These are phyloP conservation scores for Heimioporus sp. DNA, from an alignment of 768 basidiomycete species.

Conservation along the genomic window DNA sequence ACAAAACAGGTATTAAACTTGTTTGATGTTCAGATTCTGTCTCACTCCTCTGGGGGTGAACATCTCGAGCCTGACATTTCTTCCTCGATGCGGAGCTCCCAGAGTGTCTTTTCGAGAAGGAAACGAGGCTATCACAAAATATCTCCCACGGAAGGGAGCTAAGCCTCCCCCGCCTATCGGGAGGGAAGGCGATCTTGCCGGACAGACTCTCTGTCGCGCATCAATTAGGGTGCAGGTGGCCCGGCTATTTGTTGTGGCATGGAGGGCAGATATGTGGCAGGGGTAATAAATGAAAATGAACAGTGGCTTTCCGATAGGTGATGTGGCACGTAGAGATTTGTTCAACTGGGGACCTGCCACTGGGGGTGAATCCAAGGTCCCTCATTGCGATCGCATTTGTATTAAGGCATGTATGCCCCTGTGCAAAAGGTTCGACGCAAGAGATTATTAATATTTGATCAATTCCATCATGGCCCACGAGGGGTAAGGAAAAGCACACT, in stretches of 20 bases:
- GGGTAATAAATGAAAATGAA: slow-evolving; percentile 33
- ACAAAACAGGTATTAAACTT: too few species aligned
- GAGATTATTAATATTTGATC: slow-evolving; percentile 54
- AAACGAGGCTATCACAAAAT: too few species aligned
- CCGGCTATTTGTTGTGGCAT: slow-evolving; percentile 25
- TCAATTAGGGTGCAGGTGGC: slow-evolving; percentile 33
- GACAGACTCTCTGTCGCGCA: too few species aligned
- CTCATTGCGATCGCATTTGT: slow-evolving; percentile 86
- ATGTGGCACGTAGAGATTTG: slow-evolving; percentile 16
- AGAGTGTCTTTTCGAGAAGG: too few species aligned
- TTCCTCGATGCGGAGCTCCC: too few species aligned
- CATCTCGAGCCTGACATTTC: too few species aligned
- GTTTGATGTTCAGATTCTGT: too few species aligned
- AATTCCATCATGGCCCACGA: background rate
- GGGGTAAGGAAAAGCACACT: slow-evolving; percentile 45
- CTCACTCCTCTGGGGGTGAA: too few species aligned
- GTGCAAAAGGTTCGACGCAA: slow-evolving; percentile 87
- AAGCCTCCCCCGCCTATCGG: too few species aligned
- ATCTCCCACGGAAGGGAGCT: too few species aligned
- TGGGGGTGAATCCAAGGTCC: slow-evolving; percentile 84
- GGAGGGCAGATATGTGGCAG: slow-evolving; percentile 25
- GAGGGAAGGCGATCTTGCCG: too few species aligned
- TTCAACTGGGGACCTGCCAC: slow-evolving; percentile 34
- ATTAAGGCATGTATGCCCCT: slow-evolving; percentile 67
- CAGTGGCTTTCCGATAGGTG: slow-evolving; percentile 36